Conservation (phyloP, 768 basidiomycete genomes). For the Tremella mesenterica region DNA sequence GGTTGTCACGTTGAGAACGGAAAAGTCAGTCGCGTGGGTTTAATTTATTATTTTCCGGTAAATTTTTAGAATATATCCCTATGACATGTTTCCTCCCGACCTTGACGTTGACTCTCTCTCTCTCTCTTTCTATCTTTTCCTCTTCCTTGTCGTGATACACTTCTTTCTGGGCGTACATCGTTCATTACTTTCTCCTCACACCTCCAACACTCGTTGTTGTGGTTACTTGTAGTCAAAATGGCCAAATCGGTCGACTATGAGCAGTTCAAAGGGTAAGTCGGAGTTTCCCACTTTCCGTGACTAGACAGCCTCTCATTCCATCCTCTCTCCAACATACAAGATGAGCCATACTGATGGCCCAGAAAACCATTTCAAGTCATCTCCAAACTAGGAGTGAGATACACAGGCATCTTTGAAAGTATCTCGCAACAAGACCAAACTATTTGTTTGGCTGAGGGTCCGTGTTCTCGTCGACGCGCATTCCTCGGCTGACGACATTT, state of each 20-base stretch:
- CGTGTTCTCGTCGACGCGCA: slow-evolving; percentile 1
- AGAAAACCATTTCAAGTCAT: slow-evolving; percentile 40
- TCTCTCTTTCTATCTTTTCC: no score
- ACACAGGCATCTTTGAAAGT: slow-evolving; percentile 41
- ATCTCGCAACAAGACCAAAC: slow-evolving; percentile 36
- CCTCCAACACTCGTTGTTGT: no score
- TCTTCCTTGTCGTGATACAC: no score
- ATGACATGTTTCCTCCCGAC: no score
- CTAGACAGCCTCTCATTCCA: neutral
- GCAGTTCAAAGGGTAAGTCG: slow-evolving; percentile 37
- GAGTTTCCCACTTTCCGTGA: neutral
- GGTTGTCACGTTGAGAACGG: neutral
- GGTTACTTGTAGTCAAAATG: no score
- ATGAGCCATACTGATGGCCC: neutral
- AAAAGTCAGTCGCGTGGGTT: neutral
- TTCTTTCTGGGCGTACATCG: no score
- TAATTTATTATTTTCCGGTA: no score
- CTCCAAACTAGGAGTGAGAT: slow-evolving; percentile 37
- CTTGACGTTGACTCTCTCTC: no score
- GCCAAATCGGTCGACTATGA: slow-evolving; percentile 24
- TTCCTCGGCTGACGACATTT: slow-evolving; percentile 11
- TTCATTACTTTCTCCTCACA: no score
- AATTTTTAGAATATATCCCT: no score
- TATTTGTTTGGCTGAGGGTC: slow-evolving; percentile 36
- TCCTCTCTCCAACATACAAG: neutral